These are phyloP conservation scores for Rosa persica DNA, from an alignment of 306 rosid genomes.

Conservation along the genomic window DNA sequence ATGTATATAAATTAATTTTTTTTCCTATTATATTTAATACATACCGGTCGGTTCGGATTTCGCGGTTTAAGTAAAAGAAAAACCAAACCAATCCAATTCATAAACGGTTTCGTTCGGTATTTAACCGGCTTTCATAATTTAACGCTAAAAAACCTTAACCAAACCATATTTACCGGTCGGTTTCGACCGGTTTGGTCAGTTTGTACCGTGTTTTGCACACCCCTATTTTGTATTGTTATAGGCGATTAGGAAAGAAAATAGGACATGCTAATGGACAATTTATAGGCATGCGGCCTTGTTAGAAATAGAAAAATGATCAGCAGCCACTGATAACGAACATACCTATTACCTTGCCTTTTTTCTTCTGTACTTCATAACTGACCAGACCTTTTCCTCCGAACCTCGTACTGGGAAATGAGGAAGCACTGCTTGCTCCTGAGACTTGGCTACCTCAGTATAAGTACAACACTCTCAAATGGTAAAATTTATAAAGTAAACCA, in stretches of 20 bases:
- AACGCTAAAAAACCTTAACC: too few relatives aligned
- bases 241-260: slow-evolving; percentile 11
- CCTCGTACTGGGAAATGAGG: slow-evolving; percentile 89
- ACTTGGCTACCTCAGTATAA: slow-evolving; percentile 87
- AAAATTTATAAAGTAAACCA: slow-evolving; percentile 24
- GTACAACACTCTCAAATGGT: slow-evolving; percentile 25
- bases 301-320: not conserved
- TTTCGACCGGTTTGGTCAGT: too few relatives aligned
- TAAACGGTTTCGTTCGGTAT: too few relatives aligned
- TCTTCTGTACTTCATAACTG: slow-evolving; percentile 87
- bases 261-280: slow-evolving; percentile 10
- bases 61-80: too few relatives aligned
- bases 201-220: too few relatives aligned
- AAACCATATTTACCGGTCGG: too few relatives aligned
- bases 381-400: slow-evolving; percentile 91
- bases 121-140: too few relatives aligned
- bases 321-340: too few relatives aligned
- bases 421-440: slow-evolving; percentile 81
- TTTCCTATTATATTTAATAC: too few relatives aligned
- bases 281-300: slow-evolving; percentile 7
- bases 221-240: slow-evolving; percentile 14
- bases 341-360: slow-evolving; percentile 69
- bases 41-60: too few relatives aligned
- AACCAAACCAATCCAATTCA: too few relatives aligned
- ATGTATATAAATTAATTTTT: too few relatives aligned